Percentiles rank a stretch among this genome's conserved stretches.
Conservation (phyloP, 2,329 filamentous ascomycete genomes). For the Ceratocystis ficicola region DNA sequence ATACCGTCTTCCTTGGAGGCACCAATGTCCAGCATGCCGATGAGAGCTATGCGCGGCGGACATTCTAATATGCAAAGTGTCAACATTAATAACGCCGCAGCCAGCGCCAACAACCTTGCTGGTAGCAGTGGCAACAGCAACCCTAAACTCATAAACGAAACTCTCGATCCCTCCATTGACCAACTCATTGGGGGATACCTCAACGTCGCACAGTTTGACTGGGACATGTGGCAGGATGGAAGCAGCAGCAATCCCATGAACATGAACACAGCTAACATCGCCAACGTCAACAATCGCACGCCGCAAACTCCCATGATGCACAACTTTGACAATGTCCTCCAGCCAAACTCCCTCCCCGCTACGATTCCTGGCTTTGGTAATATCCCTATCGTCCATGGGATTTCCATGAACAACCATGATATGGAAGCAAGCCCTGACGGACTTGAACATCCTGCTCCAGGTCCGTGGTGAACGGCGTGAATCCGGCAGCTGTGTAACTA, state of each 20-base stretch:
- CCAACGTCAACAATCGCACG: background rate
- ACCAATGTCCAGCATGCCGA: slow-evolving; percentile 22
- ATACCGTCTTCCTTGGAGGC: slow-evolving; percentile 20
- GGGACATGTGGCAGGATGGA: slow-evolving; percentile 35
- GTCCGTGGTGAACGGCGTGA: background rate
- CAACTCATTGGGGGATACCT: slow-evolving; percentile 36
- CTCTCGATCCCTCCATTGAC: slow-evolving; percentile 30
- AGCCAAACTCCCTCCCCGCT: slow-evolving; percentile 4
- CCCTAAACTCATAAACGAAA: background rate
- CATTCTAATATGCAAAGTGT: background rate
- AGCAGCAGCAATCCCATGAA: background rate
- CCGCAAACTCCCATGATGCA: slow-evolving; percentile 15
- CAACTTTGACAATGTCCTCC: slow-evolving; percentile 6
- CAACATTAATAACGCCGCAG: background rate
- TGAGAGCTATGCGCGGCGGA: background rate
- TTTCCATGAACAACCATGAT: slow-evolving; percentile 7
- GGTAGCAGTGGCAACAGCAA: background rate
- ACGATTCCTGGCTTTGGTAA: slow-evolving; percentile 21
- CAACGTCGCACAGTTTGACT: slow-evolving; percentile 35
- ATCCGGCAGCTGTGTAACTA: background rate
- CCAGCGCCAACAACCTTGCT: slow-evolving; percentile 1
- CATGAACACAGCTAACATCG: slow-evolving; percentile 3
- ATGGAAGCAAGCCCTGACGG: background rate
- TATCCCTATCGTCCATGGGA: slow-evolving; percentile 15
- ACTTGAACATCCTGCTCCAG: background rate